These are phyloP conservation scores for Sistotremastrum suecicum DNA, from an alignment of 768 basidiomycete species.

Conservation along the genomic window DNA sequence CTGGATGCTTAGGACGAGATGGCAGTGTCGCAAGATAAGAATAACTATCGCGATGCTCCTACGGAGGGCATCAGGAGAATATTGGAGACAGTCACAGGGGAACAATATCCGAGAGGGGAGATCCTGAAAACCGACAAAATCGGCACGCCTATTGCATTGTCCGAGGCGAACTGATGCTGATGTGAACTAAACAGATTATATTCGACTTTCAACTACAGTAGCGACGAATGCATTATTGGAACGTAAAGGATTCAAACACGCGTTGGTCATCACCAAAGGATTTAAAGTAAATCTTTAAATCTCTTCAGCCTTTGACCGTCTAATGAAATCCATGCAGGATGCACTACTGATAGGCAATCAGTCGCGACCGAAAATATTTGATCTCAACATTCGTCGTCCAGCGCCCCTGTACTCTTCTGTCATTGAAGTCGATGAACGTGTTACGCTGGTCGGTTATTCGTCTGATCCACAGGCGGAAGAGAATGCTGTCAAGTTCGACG, in stretches of 20 bases:
- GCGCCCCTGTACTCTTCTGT: conserved; percentile 65
- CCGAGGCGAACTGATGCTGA: background rate
- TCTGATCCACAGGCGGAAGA: conserved; percentile 73
- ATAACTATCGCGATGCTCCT: conserved; percentile 83
- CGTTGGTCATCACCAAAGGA: conserved; percentile 79
- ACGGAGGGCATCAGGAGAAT: conserved; percentile 87
- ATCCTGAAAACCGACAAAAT: conserved; percentile 69
- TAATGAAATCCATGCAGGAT: conserved; percentile 26
- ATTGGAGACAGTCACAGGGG: conserved; percentile 60
- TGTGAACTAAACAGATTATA: conserved; percentile 48
- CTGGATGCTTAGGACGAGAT: background rate
- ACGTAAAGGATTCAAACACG: conserved; percentile 86
- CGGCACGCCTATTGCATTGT: conserved; percentile 28
- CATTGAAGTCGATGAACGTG: conserved; percentile 77
- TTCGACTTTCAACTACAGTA: conserved; percentile 85
- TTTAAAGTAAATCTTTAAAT: conserved; percentile 32
- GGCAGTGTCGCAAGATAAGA: conserved; percentile 77
- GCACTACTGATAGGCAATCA: conserved; percentile 91
- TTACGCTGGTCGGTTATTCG: conserved; percentile 87
- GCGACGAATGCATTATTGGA: conserved; percentile 94
- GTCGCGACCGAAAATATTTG: conserved; percentile 88
- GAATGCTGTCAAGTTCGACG: conserved; percentile 65
- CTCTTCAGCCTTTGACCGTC: background rate
- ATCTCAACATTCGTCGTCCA: conserved; percentile 76
- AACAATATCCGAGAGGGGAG: conserved; percentile 49